Base-by-base conservation (phyloP, 1,284 basidiomycete species). In the Rhodotorula mucilaginosa region DNA sequence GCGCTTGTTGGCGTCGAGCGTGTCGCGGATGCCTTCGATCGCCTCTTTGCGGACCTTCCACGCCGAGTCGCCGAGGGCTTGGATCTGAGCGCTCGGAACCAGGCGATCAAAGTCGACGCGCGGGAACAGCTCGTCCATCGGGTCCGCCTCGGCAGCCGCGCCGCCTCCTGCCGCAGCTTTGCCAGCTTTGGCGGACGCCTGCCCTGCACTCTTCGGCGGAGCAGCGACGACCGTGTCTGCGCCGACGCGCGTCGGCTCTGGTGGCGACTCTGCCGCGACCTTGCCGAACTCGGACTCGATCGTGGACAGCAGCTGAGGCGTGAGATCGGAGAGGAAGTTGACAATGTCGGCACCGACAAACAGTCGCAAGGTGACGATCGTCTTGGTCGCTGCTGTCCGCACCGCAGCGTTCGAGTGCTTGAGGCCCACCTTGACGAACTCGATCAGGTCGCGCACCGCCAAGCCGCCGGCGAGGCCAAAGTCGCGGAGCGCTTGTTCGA, bases 41-140 rank as follows among this genome's bases (percentile, higher is more conserved):
- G 91, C 94, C 79, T 97, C 97, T 81, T 99, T 99, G 82, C 96
- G 90, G 10, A 88, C 89, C 83, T 99, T 99, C 97, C 97, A 99
- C 66, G 80, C 80, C 0, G 92, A 89, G 77, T 98, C 97, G 76
- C 88, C 93, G 82, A 92, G 92, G 2, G 88, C 84, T 44, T 95
- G 82, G 61, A 98, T 90, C 2, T 88, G 88, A 0, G 92, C 92
- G n/a, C 89, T 88, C 71, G 90, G 89, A 52, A 99, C 84, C 34
- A 99, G 82, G 69, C 88, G 86, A 77, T 99, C 96, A 61, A 99
- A 84, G 77, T 99, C 96, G 46, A 97, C 91, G 44, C 97, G 88
- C 26, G 97, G 97, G 79, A 97, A 94, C 34, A 99, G 85, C 68
- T 97, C 93, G 79, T 98, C 97, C 74, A 97, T 79, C 13, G 93